Conservation (phyloP, 176 grass and related monocot genomes). For the Bromus sterilis region DNA sequence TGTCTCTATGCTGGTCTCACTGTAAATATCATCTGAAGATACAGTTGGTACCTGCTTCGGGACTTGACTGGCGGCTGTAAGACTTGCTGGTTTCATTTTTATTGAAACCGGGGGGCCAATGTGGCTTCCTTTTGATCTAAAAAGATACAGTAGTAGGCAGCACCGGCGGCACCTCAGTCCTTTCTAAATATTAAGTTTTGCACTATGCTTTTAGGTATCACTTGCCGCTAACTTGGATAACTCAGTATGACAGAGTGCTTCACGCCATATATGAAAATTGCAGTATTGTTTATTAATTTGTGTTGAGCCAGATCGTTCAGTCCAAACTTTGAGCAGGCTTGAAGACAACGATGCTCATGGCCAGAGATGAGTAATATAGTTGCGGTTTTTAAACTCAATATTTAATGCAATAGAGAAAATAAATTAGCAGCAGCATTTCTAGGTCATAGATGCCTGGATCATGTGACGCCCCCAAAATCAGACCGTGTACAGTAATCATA, state of each 20-base stretch:
- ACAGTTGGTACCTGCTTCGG: too few species aligned
- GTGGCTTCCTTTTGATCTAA: too few species aligned
- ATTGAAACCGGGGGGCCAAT: too few species aligned
- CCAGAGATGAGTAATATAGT: neutral
- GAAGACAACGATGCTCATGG: neutral
- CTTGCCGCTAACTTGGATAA: neutral
- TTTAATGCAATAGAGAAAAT: too few species aligned
- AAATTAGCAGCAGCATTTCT: too few species aligned
- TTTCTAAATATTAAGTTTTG: neutral
- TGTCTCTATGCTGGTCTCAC: neutral
- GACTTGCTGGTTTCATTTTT: too few species aligned
- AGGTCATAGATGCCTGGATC: too few species aligned
- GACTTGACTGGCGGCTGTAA: too few species aligned
- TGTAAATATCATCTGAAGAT: neutral
- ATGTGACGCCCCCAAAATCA: too few species aligned
- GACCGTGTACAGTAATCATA: too few species aligned
- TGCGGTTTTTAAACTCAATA: too few species aligned
- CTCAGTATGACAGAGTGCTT: neutral
- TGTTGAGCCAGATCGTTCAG: neutral
- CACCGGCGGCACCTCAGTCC: neutral
- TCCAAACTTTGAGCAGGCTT: neutral
- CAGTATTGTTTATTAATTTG: neutral
- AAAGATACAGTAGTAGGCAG: neutral
- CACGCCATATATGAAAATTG: neutral
- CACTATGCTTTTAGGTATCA: neutral